Base-by-base conservation (phyloP, 805 yeast species). In the Metschnikowia baotianmanensis region DNA sequence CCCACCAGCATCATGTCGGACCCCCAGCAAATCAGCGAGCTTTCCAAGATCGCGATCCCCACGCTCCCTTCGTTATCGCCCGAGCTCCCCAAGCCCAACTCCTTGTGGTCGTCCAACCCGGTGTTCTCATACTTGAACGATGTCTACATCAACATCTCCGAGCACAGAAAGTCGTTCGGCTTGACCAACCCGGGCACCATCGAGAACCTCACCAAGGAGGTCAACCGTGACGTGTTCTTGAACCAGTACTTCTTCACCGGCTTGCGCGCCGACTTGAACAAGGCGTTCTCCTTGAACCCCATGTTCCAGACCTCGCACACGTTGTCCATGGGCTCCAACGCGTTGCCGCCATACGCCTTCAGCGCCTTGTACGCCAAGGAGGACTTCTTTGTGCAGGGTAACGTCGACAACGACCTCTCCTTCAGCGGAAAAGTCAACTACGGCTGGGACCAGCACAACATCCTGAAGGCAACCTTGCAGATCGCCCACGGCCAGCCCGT, bases 291-390 rank as follows among this genome's bases (percentile, higher is more conserved):
- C 50, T 77, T 90, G 76, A 82, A 82, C 67, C 99, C 99, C 43
- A 90, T 87, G 44, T 93, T 93, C 83, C 98, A 93, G 76, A 86
- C 95, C 44, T 84, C 96, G 48, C 99, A 93, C 64, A 83, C 96
- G 46, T 84, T 93, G 60, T 76, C 95, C 28, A 73, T 87, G 52
- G 98, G 98, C 35, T 84, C 95, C 42, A 81, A 82, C 51, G 78
- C 80, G 34, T 74, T 86, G 65, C 96, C 96, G 37, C 83, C 93
- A 51, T 93, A 93, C 64, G 90, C 96, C 21, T 86, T 91, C 63
- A 79, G 88, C 43, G 91, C 96, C 33, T 74, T 91, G 56, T 89
- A 81, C 65, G 97, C 95, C 48, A 81, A 83, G 48, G 96, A 91
- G 59, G 77, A 79, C 55, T 73, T 82, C 58, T 85, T 93, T 59